Evolutionary conservation across 1,139 yeast genomes (phyloP).

Genomic region (Ashbya aceris): DNA sequence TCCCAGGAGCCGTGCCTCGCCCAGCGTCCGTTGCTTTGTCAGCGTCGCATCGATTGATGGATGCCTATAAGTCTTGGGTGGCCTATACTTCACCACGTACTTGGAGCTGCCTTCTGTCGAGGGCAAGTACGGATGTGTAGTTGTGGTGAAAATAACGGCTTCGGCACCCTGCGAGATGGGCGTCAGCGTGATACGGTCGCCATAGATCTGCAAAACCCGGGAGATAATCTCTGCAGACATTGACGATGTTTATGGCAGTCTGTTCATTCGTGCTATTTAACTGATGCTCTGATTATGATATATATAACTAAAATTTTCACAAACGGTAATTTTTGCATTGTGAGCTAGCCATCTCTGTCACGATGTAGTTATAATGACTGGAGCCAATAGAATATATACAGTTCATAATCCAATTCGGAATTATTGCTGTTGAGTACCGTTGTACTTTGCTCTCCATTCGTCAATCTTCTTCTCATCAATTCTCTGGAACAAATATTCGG

Average conservation of each 20-base stretch:
- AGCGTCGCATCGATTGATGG: constrained; percentile 67
- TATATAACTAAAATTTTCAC: no score
- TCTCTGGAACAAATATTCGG: constrained; percentile 83
- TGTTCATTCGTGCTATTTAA: no score
- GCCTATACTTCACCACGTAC: constrained; percentile 75
- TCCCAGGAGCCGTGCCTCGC: constrained; percentile 73
- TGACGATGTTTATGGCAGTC: no score
- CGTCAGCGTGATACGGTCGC: constrained; percentile 39
- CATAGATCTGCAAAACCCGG: constrained; percentile 36
- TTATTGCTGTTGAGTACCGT: constrained; percentile 43
- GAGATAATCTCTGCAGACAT: constrained; percentile 32
- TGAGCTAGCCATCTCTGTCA: no score
- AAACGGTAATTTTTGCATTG: no score
- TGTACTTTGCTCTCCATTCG: constrained; percentile 79
- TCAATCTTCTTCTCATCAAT: constrained; percentile 85
- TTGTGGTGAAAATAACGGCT: constrained; percentile 65
- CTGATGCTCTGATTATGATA: no score
- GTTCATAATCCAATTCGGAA: no score
- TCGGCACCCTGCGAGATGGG: constrained; percentile 93
- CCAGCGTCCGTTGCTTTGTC: constrained; percentile 70
- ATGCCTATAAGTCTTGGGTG: constrained; percentile 83
- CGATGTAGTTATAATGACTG: no score
- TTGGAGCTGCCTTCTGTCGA: constrained; percentile 7
- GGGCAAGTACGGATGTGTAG: constrained; percentile 58
- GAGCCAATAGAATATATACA: no score